phyloP scores from a whole-genome alignment of 257 asterid species.

The Salvia splendens region DNA sequence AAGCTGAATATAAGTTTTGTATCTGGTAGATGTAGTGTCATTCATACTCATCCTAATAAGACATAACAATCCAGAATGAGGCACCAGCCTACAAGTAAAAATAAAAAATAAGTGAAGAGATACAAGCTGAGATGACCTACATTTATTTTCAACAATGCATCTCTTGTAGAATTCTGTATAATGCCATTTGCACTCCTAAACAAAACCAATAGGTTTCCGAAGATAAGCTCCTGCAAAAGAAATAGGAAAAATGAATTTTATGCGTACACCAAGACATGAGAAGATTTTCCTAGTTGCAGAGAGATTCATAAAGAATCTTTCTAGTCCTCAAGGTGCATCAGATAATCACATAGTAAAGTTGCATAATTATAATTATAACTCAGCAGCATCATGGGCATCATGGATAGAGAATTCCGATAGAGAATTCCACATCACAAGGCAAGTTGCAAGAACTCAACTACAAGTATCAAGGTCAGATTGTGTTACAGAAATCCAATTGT shows the following conservation, averaged over 20 bases:
- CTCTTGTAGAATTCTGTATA: constrained; percentile 70
- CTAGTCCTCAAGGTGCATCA: background rate
- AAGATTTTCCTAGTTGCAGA: background rate
- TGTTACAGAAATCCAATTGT: background rate
- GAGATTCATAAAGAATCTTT: background rate
- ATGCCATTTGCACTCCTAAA: constrained; percentile 58
- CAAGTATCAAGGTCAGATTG: background rate
- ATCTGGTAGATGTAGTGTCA: constrained; percentile 6
- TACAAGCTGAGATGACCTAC: constrained; percentile 48
- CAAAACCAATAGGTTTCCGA: constrained; percentile 61
- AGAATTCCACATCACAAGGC: background rate
- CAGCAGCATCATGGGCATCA: constrained; percentile 6
- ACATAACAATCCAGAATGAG: constrained; percentile 13
- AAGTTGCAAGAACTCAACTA: constrained; percentile 13
- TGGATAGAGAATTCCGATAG: constrained; percentile 5
- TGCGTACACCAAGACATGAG: background rate
- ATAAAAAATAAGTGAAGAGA: background rate
- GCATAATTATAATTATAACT: background rate
- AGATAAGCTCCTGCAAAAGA: constrained; percentile 64
- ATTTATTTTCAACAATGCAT: constrained; percentile 65
- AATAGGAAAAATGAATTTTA: constrained; percentile 26
- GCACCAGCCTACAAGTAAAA: constrained; percentile 17
- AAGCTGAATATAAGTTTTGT: constrained; percentile 1
- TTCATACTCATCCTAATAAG: constrained; percentile 6
- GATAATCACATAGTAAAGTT: constrained; percentile 18